phyloP scores from a whole-genome alignment of 2,329 filamentous ascomycete genomes.

The Phialophora verrucosa region DNA sequence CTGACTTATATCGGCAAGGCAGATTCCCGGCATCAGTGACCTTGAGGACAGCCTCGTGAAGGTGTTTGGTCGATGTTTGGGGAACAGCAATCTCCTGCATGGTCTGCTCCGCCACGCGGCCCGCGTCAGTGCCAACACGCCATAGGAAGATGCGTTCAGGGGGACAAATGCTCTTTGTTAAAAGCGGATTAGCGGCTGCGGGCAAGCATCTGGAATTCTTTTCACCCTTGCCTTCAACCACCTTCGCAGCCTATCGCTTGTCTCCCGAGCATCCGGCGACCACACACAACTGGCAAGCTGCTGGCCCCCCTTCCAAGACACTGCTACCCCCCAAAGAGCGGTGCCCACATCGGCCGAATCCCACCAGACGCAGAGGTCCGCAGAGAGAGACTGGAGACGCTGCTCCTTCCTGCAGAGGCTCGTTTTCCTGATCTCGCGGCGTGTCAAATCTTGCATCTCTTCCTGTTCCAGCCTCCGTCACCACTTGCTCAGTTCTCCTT shows the following conservation, averaged over 20 bases:
- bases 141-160: conserved; percentile 3
- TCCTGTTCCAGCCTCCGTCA: conserved; percentile 34
- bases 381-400: too few relatives aligned
- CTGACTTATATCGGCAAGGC: conserved; percentile 1
- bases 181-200: background rate
- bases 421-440: conserved; percentile 1
- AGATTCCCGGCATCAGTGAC: conserved; percentile 1
- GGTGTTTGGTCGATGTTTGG: conserved; percentile 1
- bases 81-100: conserved; percentile 7
- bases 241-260: conserved; percentile 2
- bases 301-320: conserved; percentile 12
- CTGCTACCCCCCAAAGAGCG: background rate
- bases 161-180: background rate
- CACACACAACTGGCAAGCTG: background rate
- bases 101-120: conserved; percentile 8
- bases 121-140: background rate
- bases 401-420: background rate
- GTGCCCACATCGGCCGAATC: background rate
- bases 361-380: background rate
- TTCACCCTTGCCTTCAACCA: background rate
- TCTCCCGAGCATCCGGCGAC: background rate
- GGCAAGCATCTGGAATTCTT: conserved; percentile 1
- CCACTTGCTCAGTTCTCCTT: conserved; percentile 17
- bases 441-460: conserved; percentile 33
- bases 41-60: conserved; percentile 2